Base-by-base conservation (phyloP, 768 basidiomycete species). In the Lentinula lateritia region DNA sequence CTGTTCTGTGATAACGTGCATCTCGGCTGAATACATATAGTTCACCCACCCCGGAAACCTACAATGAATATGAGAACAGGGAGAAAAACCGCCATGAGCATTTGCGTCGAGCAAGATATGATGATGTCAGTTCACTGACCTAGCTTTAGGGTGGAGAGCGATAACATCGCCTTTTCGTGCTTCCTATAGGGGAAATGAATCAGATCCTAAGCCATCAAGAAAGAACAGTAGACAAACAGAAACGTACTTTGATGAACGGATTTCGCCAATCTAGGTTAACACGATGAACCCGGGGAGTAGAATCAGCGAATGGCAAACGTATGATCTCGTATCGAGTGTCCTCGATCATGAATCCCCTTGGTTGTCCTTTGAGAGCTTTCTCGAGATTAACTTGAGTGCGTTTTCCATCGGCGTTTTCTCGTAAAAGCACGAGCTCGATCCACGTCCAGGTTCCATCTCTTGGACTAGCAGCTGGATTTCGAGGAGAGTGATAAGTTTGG, bases 281-380 rank as follows among this genome's bases (percentile, higher is more conserved):
- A 36, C 58, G 58, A 39, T 60, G 58, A 16, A 60, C 50, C 8
- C 58, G 58, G 52, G 48, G 58, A 38, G 48, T 60, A 5, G 46
- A 39, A 36, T 60, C 58, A 15, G 58, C 58, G 32, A 60, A 60
- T 16, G 58, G 58, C 35, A 50, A 38, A 13, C 58, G 58, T 7
- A 60, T 35, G 36, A 60, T 60, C 34, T 60, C 58, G 23, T 60
- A 60, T 42, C 58, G 8, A n/a, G 46, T 52, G 18, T 60, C 58
- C 9, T 28, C 58, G 16, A 60, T 39, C 58, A 60, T 60, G 18
- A 60, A 60, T 7, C 58, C 58, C 20, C 58, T 18, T 15, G 58
- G 58, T 28, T 42, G 48, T 18, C 48, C 58, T 13, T 36, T 23
- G 16, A 60, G 48, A 28, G 46, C 48, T 34, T 60, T 12, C 4